A percentile compares a stretch with the other conserved stretches of the same genome.
Evolutionary conservation across 768 basidiomycete genomes (phyloP).

Genomic region (Pilatotrama ljubarskyi): DNA sequence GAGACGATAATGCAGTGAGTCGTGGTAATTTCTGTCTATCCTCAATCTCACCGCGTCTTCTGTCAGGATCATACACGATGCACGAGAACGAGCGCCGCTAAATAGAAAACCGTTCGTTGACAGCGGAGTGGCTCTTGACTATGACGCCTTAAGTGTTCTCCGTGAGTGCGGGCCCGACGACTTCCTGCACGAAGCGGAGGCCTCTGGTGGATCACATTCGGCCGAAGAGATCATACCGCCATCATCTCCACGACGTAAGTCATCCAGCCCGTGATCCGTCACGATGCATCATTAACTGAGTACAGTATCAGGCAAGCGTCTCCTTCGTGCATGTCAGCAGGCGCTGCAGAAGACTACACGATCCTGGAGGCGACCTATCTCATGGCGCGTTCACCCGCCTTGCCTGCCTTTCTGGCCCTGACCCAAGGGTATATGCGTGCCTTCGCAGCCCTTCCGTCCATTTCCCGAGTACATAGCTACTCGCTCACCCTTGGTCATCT

Average conservation of each 20-base stretch:
- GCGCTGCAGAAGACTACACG: no score
- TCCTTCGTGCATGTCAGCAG: background rate
- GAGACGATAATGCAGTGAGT: background rate
- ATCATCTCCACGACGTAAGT: no score
- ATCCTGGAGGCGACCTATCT: background rate
- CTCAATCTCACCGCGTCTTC: background rate
- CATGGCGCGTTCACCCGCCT: background rate
- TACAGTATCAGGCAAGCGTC: background rate
- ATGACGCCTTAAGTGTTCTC: background rate
- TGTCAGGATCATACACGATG: background rate
- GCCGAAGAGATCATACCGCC: no score
- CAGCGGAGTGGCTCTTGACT: background rate
- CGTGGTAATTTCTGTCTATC: background rate
- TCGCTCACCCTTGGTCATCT: no score
- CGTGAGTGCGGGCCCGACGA: background rate
- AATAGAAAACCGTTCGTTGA: background rate
- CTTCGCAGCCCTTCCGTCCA: no score
- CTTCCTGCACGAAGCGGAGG: background rate
- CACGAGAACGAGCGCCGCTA: background rate
- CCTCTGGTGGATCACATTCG: background rate
- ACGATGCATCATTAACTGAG: no score
- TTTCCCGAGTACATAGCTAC: no score
- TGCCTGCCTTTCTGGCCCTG: background rate
- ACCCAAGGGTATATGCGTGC: no score
- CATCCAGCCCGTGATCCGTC: no score